Conservation (phyloP, 345 rosid genomes). For the Citrus sinensis region DNA sequence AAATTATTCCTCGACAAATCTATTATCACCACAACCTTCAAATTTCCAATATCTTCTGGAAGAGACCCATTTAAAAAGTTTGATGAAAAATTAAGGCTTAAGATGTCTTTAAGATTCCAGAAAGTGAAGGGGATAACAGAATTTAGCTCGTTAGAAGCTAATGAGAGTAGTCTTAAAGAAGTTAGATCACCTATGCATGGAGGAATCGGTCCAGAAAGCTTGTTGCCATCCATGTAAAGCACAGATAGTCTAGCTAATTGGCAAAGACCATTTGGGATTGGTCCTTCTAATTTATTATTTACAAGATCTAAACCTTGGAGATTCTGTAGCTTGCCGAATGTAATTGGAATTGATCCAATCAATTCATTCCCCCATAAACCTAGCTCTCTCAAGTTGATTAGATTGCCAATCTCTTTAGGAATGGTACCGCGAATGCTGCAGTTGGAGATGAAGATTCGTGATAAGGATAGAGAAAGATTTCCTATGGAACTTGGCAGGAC, state of each 20-base stretch:
- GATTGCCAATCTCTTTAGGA: constrained; percentile 9
- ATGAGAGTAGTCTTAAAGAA: no score
- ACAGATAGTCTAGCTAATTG: not conserved
- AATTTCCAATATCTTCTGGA: no score
- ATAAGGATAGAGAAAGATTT: constrained; percentile 3
- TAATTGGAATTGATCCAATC: constrained; percentile 7
- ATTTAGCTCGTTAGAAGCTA: no score
- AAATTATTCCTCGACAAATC: no score
- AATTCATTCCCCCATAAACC: constrained; percentile 1
- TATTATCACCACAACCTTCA: no score
- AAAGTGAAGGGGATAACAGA: no score
- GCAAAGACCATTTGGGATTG: constrained; percentile 3
- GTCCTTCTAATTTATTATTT: constrained; percentile 4
- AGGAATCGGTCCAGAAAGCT: not conserved
- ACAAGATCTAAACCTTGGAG: constrained; percentile 4
- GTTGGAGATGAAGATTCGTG: not conserved
- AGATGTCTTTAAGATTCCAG: no score
- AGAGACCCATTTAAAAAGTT: no score
- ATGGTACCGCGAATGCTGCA: constrained; percentile 14
- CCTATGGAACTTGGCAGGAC: constrained; percentile 8
- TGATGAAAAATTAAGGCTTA: no score
- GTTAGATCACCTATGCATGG: no score
- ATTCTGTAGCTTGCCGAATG: not conserved
- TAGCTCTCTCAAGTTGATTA: constrained; percentile 3
- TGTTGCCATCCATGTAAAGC: not conserved